Evolutionary conservation across 2,329 filamentous ascomycete species (phyloP), one percentile per base, ranked within the genome.

Genomic region (Dendryphion nanum): DNA sequence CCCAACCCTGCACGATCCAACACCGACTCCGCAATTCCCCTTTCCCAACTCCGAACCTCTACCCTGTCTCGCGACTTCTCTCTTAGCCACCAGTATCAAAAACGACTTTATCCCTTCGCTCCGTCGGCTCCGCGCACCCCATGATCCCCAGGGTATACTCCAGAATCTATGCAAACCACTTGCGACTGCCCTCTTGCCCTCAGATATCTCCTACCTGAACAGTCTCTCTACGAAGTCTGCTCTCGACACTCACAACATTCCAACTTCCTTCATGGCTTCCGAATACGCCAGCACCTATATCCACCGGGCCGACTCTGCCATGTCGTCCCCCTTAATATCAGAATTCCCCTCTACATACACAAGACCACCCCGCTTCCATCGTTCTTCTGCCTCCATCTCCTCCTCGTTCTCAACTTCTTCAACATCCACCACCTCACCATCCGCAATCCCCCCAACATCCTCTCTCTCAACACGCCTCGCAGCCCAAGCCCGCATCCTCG

Each of bases 111-210:
- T 90, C 53, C 85, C 86, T 0, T 59, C 67, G 0, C 72, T 90
- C 7, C 70, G 68, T 7, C 68, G 58, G 2, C 65, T 89, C 14
- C 78, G 85, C 37, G 72, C 79, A 0, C 86, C 84, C 1, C 79
- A 79, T 40, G 86, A 90, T 47, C 77, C 83, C 1, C 77, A 86
- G 4, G 86, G 85, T 18, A 50, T 78, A 6, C 79, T 89, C 45
- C 86, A 90, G 63, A 66, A 71, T 1, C 72, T 89, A 1, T 90
- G 86, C 61, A 76, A 74, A 30, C 85, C 85, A 1, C 67, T 74
- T 4, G 76, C 77, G 19, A 71, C 72, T 19, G 69, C 78, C 15
- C 73, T 80, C 28, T 66, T 76, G 16, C 70, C 75, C 2, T 42
- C 45, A 2, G 59, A 59, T 1, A 64, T 63, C 14, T 35, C 38